Percentiles rank a stretch among this genome's conserved stretches.
Evolutionary conservation across 352 stramenopile genomes (phyloP).

Genomic region (Globisporangium echinulatum): DNA sequence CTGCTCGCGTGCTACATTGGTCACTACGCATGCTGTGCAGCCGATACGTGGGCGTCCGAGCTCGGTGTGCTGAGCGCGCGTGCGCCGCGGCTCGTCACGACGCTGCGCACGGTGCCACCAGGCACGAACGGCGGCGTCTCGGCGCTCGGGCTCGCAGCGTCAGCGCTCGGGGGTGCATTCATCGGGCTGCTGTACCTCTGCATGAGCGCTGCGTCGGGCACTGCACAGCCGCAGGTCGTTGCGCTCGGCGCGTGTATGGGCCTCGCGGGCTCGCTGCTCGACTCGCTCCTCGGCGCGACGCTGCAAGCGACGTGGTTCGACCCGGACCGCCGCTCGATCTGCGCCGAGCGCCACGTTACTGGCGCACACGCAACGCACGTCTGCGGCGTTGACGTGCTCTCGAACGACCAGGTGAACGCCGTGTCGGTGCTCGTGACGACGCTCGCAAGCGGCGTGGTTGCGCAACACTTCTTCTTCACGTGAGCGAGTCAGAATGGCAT

Average conservation of each 20-base stretch:
- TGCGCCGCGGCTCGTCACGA: conserved; percentile 85
- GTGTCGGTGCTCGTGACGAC: conserved; percentile 61
- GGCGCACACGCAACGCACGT: conserved; percentile 10
- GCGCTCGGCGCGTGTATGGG: conserved; percentile 49
- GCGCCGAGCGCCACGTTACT: conserved; percentile 20
- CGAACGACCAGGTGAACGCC: conserved; percentile 73
- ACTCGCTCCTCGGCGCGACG: conserved; percentile 81
- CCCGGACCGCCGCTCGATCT: conserved; percentile 42
- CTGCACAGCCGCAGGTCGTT: conserved; percentile 43
- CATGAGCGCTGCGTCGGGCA: conserved; percentile 27
- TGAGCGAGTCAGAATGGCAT: neutral
- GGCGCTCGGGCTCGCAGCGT: conserved; percentile 68
- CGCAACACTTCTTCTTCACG: conserved; percentile 13
- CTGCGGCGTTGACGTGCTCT: conserved; percentile 38
- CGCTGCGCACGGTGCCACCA: conserved; percentile 63
- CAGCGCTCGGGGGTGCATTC: conserved; percentile 78
- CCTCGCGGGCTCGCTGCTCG: conserved; percentile 68
- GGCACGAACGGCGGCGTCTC: conserved; percentile 95
- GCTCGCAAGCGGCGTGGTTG: conserved; percentile 32
- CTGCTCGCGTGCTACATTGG: conserved; percentile 80
- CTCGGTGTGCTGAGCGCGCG: conserved; percentile 85
- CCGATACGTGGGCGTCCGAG: conserved; percentile 94
- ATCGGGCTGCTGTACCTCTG: conserved; percentile 75
- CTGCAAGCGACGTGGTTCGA: conserved; percentile 77
- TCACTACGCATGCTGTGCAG: conserved; percentile 91